Evolutionary conservation across 257 asterid genomes (phyloP).

Genomic region (Plantago elongata): DNA sequence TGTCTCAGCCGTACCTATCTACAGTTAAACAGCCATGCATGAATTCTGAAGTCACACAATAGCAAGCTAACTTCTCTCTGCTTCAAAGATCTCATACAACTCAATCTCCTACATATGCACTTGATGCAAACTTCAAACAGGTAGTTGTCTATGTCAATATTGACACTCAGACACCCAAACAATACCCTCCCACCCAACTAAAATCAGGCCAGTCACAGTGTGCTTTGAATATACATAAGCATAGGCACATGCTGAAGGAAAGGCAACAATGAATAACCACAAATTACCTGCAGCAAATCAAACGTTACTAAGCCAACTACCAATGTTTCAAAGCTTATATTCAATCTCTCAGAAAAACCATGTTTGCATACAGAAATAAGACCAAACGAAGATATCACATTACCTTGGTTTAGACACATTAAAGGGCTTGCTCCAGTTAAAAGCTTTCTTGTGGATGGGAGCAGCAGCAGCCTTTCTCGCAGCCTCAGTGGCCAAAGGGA

Average conservation of each 20-base stretch:
- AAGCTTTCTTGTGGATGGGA: conserved; percentile 52
- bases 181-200: conserved; percentile 27
- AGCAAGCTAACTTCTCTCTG: conserved; percentile 12
- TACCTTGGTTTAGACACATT: conserved; percentile 66
- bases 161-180: conserved; percentile 7
- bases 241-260: conserved; percentile 35
- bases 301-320: neutral
- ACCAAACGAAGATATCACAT: conserved; percentile 3
- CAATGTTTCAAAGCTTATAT: neutral
- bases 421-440: conserved; percentile 39
- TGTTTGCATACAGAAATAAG: conserved; percentile 1
- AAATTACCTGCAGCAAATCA: conserved; percentile 56
- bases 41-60: conserved; percentile 10
- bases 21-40: conserved; percentile 16
- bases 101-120: conserved; percentile 16
- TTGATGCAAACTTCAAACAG: neutral
- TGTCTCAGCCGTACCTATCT: conserved; percentile 10
- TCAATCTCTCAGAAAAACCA: neutral
- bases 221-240: conserved; percentile 31
- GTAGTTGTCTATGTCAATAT: neutral
- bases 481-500: conserved; percentile 69
- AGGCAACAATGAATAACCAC: conserved; percentile 37
- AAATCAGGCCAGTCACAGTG: conserved; percentile 19
- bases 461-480: conserved; percentile 72
- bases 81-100: conserved; percentile 19